A percentile compares a stretch with the other conserved stretches of the same genome.
Evolutionary conservation across 768 basidiomycete genomes (phyloP).

Genomic region (Tulasnella sp.): DNA sequence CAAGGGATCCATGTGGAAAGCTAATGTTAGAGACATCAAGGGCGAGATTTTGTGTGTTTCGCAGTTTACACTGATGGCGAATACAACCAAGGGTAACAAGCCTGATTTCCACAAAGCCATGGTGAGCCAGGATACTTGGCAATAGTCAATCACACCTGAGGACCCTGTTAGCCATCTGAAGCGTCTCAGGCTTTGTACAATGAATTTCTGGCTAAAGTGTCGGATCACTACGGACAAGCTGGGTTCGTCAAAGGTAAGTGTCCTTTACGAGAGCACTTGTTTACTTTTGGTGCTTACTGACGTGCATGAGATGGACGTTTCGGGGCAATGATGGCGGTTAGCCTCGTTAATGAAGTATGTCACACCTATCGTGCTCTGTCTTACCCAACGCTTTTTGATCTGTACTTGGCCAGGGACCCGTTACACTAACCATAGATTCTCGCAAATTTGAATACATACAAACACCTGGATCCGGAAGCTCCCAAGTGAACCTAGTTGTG

Average conservation of each 20-base stretch:
- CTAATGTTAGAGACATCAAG: constrained; percentile 70
- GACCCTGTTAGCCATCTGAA: constrained; percentile 42
- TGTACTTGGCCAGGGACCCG: constrained; percentile 69
- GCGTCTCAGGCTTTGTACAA: constrained; percentile 56
- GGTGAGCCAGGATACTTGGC: constrained; percentile 35
- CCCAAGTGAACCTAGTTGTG: too few species aligned
- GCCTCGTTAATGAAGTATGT: constrained; percentile 68
- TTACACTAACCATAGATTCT: constrained; percentile 74
- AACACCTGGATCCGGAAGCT: neutral
- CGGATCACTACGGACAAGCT: constrained; percentile 47
- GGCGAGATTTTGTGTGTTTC: constrained; percentile 91
- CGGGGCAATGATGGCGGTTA: constrained; percentile 93
- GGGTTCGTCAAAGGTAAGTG: constrained; percentile 66
- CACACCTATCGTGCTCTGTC: neutral
- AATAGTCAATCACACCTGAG: neutral
- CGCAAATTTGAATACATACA: constrained; percentile 21
- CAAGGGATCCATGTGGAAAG: constrained; percentile 67
- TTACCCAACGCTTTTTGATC: neutral
- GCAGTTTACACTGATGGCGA: constrained; percentile 84
- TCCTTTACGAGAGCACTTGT: neutral
- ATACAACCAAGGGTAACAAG: constrained; percentile 76
- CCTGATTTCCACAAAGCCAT: constrained; percentile 90
- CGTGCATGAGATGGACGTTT: constrained; percentile 64
- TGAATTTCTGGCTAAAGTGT: constrained; percentile 56
- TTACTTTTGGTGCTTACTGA: neutral